phyloP scores from a whole-genome alignment of 78 protist genomes.

The Mastigamoeba balamuthi region DNA sequence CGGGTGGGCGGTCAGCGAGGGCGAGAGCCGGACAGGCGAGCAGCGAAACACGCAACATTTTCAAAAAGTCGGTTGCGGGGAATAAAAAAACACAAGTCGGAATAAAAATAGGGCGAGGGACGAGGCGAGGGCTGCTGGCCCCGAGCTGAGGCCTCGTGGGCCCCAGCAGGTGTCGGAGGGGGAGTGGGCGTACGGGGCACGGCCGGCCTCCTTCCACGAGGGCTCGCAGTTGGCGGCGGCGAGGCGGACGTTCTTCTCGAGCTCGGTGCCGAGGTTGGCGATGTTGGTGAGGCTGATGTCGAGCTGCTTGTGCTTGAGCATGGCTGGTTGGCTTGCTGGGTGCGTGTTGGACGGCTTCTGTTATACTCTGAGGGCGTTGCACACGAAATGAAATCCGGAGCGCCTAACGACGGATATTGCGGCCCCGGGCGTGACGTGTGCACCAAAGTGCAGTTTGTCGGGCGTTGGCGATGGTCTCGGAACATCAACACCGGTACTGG shows the following conservation, averaged over 20 bases:
- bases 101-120: neutral
- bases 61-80: too few relatives aligned
- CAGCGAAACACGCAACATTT: neutral
- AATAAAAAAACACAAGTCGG: neutral
- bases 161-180: too few relatives aligned
- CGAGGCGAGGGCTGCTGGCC: too few relatives aligned
- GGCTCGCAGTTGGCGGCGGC: conserved; percentile 1
- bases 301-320: neutral
- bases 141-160: too few relatives aligned
- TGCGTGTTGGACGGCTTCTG: neutral
- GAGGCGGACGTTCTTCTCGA: neutral
- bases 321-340: neutral
- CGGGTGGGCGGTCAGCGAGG: neutral
- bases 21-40: neutral
- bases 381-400: too few relatives aligned
- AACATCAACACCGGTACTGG: too few relatives aligned
- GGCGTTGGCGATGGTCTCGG: too few relatives aligned
- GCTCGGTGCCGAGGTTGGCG: conserved; percentile 9
- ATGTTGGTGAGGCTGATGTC: neutral
- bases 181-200: too few relatives aligned
- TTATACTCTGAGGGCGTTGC: too few relatives aligned
- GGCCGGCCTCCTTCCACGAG: neutral
- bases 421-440: too few relatives aligned
- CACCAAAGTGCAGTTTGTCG: too few relatives aligned
- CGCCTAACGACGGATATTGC: too few relatives aligned